These are phyloP conservation scores for Bruguiera gymnorhiza DNA, from an alignment of 345 rosid species.

Conservation along the genomic window DNA sequence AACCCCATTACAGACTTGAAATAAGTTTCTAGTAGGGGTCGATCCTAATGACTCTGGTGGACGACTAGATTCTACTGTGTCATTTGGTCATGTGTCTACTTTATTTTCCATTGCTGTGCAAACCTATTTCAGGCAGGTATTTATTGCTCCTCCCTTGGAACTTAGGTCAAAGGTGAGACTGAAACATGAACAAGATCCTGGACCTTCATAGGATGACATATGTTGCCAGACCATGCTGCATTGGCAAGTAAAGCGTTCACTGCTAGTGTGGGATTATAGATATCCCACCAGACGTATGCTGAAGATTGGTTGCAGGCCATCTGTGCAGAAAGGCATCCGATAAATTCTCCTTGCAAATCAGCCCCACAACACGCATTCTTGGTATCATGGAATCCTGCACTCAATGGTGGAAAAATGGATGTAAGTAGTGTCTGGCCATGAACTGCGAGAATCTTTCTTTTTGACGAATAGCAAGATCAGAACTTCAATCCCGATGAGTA, in stretches of 20 bases:
- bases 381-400: slow-evolving; percentile 45
- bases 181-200: slow-evolving; percentile 30
- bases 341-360: slow-evolving; percentile 36
- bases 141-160: neutral
- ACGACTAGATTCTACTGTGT: too few relatives aligned
- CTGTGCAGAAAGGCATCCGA: slow-evolving; percentile 52
- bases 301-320: slow-evolving; percentile 52
- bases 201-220: slow-evolving; percentile 48
- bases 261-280: slow-evolving; percentile 51
- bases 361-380: slow-evolving; percentile 54
- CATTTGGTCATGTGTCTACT: too few relatives aligned
- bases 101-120: too few relatives aligned
- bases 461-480: too few relatives aligned
- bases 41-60: too few relatives aligned
- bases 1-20: too few relatives aligned
- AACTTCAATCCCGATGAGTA: too few relatives aligned
- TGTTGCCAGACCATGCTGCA: slow-evolving; percentile 57
- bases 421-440: neutral
- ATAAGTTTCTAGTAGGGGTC: too few relatives aligned
- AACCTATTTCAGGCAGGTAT: too few relatives aligned
- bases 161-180: slow-evolving; percentile 6
- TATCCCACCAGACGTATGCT: slow-evolving; percentile 66
- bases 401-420: slow-evolving; percentile 15
- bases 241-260: slow-evolving; percentile 51
- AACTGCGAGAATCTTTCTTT: too few relatives aligned